A percentile compares a stretch with the other conserved stretches of the same genome.
phyloP scores from a whole-genome alignment of 2,329 filamentous ascomycete genomes.

The Cadophora sp. region DNA sequence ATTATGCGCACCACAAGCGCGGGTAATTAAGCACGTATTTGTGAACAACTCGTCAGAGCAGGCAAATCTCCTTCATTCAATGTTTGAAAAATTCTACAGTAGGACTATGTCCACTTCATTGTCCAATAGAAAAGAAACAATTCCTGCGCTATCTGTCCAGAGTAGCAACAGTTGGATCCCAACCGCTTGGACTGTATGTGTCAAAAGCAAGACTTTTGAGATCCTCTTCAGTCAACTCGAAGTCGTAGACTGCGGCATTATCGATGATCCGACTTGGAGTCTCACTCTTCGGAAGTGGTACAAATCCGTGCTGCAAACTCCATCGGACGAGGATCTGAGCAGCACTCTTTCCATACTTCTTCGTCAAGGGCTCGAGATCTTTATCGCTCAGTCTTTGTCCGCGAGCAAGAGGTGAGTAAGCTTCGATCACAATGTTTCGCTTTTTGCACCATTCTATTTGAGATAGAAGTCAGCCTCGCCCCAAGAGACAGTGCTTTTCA shows the following conservation, averaged over 20 bases:
- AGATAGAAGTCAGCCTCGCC: not conserved
- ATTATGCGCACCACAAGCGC: not conserved
- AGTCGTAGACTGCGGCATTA: slow-evolving; percentile 64
- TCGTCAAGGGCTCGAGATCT: slow-evolving; percentile 66
- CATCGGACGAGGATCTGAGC: slow-evolving; percentile 83
- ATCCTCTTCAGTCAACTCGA: slow-evolving; percentile 61
- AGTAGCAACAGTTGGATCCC: slow-evolving; percentile 60
- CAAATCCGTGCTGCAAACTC: slow-evolving; percentile 79
- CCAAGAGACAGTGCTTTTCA: not conserved
- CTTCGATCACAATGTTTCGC: slow-evolving; percentile 67
- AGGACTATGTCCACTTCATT: not conserved
- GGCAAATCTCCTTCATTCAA: not conserved
- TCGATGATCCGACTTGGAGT: slow-evolving; percentile 69
- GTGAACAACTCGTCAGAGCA: not conserved
- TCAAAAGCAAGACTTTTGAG: slow-evolving; percentile 56
- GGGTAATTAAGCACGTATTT: not conserved
- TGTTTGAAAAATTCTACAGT: not conserved
- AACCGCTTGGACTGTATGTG: slow-evolving; percentile 61
- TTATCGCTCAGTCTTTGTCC: slow-evolving; percentile 76
- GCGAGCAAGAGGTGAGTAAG: slow-evolving; percentile 65
- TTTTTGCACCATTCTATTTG: slow-evolving; percentile 69
- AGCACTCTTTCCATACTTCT: slow-evolving; percentile 75
- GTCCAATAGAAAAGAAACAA: not conserved
- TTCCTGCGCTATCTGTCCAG: slow-evolving; percentile 47
- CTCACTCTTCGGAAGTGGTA: slow-evolving; percentile 78